Base-by-base conservation (phyloP, 768 basidiomycete species). In the Aureoboletus auriporus region DNA sequence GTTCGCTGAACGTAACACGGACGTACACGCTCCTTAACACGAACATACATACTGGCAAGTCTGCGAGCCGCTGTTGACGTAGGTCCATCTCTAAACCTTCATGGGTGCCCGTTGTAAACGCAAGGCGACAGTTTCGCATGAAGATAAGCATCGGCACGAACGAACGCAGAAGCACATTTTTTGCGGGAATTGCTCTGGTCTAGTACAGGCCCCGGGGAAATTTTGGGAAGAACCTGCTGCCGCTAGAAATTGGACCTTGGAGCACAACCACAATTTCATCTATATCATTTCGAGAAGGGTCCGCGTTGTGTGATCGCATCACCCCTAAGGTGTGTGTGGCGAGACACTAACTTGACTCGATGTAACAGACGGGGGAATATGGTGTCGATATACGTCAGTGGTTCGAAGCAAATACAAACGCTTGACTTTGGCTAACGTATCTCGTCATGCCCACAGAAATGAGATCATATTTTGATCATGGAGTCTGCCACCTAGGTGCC, bases 171-270 rank as follows among this genome's bases (percentile, higher is more conserved):
- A 34, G 28, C 4, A 42, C 17, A 34, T 47, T 49, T 51, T 59
- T 59, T 48, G 54, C 54, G 54, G 57, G 57, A 52, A 39, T 37
- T 38, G 17, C 41, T 43, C 39, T 44, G 13, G 38, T 55, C 13
- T 43, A 17, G 20, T 4, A 23, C 20, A 2, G 20, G 20, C 20
- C 27, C 5, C 14, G 29, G 41, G 31, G 39, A 9, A 20, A 47
- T 30, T 31, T n/a, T 23, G 14, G 7, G 31, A 17, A 8, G 17
- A 54, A 17, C 35, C 7, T 45, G 7, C 14, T 38, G 13, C 36
- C 46, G 35, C 42, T 20, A 23, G 20, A 23, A 23, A 23, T 23
- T 23, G 20, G 20, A 23, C 4, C 20, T 23, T 23, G 20, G 20
- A 23, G 20, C 20, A 23, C 20, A 2, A 23, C 4, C 20, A 23